A percentile compares a stretch with the other conserved stretches of the same genome.
Evolutionary conservation across 164 flowering plant genomes (phyloP).

Genomic region (Magnolia officinalis): DNA sequence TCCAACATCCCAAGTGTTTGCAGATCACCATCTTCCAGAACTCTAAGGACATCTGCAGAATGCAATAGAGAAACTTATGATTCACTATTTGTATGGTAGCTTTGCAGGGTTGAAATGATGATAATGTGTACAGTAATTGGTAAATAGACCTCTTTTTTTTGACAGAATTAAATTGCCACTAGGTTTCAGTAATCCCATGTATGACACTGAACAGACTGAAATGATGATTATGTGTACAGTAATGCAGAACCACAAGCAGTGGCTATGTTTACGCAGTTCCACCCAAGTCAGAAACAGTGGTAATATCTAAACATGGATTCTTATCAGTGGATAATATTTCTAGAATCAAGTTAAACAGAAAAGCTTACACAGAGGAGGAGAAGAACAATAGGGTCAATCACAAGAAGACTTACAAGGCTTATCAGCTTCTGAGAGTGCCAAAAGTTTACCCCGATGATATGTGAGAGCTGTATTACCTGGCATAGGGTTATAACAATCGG

Average conservation of each 20-base stretch:
- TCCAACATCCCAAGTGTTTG: constrained; percentile 94
- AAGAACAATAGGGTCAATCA: not conserved
- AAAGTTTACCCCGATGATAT: constrained; percentile 88
- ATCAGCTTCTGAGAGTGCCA: constrained; percentile 84
- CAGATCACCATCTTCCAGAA: constrained; percentile 94
- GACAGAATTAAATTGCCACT: not conserved
- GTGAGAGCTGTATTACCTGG: constrained; percentile 86
- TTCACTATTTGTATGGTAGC: not conserved
- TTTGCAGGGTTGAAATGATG: not conserved
- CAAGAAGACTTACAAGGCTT: constrained; percentile 72
- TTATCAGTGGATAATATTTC: not conserved
- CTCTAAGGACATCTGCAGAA: constrained; percentile 69
- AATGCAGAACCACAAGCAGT: not conserved
- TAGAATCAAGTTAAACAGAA: not conserved
- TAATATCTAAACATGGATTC: not conserved
- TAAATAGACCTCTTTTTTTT: not conserved
- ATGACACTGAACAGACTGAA: not conserved
- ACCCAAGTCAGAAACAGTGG: not conserved
- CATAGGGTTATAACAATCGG: constrained; percentile 15
- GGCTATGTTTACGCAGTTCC: not conserved
- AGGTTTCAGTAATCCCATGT: not conserved
- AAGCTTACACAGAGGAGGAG: not conserved
- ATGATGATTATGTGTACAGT: too few relatives aligned
- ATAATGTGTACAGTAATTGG: not conserved
- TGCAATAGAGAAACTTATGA: not conserved